Base-by-base conservation (phyloP, 371 early-diverging fungal genomes). In the Mucor ambiguus region DNA sequence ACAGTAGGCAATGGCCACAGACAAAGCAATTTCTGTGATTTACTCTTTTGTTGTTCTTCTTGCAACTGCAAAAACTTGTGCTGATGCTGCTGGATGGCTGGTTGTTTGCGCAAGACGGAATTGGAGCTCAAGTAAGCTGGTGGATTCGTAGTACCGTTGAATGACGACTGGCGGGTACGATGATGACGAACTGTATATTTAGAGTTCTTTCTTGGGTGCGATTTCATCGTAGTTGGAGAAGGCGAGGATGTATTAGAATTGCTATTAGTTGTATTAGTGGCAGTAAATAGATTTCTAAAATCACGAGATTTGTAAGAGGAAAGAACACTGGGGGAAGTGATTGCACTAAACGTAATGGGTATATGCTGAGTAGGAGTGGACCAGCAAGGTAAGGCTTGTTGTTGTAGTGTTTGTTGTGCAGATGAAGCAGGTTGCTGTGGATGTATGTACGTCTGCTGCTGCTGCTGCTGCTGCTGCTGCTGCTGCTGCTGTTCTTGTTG, bases 1-100 rank as follows among this genome's bases (percentile, higher is more conserved):
- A 83, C 68, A 12, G 76, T 61, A 11, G 85, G 85, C 12, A 85
- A 64, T 3, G 85, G 83, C 85, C 85, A 84, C 18, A 84, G 58
- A 52, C 77, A 77, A 4, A 84, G 63, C 28, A 82, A 28, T 52
- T 78, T 78, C 55, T 82, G 83, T 12, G 83, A 77, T 64, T 83
- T 74, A 10, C 63, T 67, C 52, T 70, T 70, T 56, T 60, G 56
- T 30, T 20, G 29, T 9, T 69, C 64, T 20, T 60, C 41, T 38
- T 38, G 48, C 28, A 52, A 28, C 26, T 52, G 52, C 7, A 35
- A 22, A 18, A 41, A 12, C 37, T n/a, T 24, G 7, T 9, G 48
- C 14, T 33, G 52, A 20, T 3, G 46, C 9, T 20, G 46, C 4
- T 26, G 52, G 26, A 16, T 52, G 52, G 41, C 18, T 4, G 41